These are phyloP conservation scores for Typha latifolia DNA, from an alignment of 176 grass and related monocot species.

Conservation along the genomic window DNA sequence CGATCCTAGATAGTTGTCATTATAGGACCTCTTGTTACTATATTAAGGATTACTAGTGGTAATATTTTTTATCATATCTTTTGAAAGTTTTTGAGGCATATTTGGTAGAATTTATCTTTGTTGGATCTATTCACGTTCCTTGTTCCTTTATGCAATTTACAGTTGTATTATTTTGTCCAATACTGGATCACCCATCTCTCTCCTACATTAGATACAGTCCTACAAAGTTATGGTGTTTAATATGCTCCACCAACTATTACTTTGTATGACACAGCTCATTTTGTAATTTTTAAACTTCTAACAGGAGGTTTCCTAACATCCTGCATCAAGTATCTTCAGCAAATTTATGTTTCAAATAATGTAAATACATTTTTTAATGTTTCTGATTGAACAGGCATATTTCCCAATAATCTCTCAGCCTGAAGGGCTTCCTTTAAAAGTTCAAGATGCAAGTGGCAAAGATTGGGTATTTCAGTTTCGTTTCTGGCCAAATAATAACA, in stretches of 20 bases:
- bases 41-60: too few species aligned
- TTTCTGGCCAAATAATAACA: constrained; percentile 99
- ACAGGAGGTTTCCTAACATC: background rate
- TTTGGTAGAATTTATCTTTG: too few species aligned
- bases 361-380: background rate
- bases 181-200: too few species aligned
- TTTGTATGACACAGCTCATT: background rate
- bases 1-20: too few species aligned
- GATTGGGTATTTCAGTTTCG: constrained; percentile 98
- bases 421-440: constrained; percentile 91
- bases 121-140: too few species aligned
- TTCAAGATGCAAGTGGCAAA: constrained; percentile 91
- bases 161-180: too few species aligned
- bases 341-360: background rate
- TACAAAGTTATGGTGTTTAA: background rate
- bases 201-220: background rate
- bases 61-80: too few species aligned
- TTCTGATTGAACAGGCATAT: constrained; percentile 50
- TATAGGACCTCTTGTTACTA: too few species aligned
- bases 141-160: too few species aligned
- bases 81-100: too few species aligned
- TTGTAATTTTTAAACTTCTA: background rate
- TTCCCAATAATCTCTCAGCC: constrained; percentile 86
- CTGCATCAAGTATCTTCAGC: background rate
- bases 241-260: background rate